A percentile compares a stretch with the other conserved stretches of the same genome.
Conservation (phyloP, 805 yeast species). For the Candida sakaeoensis region DNA sequence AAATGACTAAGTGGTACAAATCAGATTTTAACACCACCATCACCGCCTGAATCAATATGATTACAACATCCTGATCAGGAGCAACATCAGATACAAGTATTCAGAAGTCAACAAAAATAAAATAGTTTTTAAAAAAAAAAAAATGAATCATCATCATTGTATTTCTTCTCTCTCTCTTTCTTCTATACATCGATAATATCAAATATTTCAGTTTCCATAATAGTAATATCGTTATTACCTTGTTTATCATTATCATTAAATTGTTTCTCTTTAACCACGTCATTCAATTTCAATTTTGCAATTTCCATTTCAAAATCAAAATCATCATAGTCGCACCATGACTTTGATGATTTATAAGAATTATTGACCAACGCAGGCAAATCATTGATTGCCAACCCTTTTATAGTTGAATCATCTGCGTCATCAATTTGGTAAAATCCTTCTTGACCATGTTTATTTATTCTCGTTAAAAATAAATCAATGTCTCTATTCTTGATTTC, state of each 20-base stretch:
- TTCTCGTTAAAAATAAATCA: constrained; percentile 27
- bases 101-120: too few relatives aligned
- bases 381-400: neutral
- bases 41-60: neutral
- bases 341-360: constrained; percentile 25
- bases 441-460: constrained; percentile 25
- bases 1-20: too few relatives aligned
- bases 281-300: constrained; percentile 3
- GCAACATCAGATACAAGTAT: too few relatives aligned
- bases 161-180: too few relatives aligned
- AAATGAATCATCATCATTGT: neutral
- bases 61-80: neutral
- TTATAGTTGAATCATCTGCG: neutral
- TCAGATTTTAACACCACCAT: neutral
- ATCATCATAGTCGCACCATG: constrained; percentile 32
- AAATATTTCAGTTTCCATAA: constrained; percentile 9
- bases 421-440: constrained; percentile 28
- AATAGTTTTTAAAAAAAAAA: too few relatives aligned
- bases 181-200: constrained; percentile 6
- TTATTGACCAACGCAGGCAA: constrained; percentile 31
- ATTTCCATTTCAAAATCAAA: constrained; percentile 8
- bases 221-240: constrained; percentile 1
- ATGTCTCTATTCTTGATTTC: constrained; percentile 34
- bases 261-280: neutral
- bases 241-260: constrained; percentile 1